Conservation (phyloP, 176 grass and related monocot species). For the Lolium multiflorum region DNA sequence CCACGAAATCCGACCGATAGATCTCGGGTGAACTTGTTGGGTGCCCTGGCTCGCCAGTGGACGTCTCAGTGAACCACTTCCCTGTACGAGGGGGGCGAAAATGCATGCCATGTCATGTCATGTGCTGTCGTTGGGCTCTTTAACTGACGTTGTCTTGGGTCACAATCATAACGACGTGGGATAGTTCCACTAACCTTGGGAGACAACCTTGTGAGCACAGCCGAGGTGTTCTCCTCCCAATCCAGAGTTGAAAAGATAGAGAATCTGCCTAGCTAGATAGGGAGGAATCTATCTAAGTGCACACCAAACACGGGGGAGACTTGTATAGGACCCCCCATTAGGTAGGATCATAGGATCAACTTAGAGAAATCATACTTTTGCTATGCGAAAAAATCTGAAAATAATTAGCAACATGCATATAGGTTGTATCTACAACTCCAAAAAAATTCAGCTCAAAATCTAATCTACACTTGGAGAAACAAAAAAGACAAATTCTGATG, state of each 20-base stretch:
- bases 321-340: no score
- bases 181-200: conserved; percentile 44
- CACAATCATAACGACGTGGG: conserved; percentile 30
- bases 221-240: neutral
- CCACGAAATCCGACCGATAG: no score
- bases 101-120: neutral
- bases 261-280: neutral
- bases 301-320: neutral
- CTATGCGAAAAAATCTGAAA: no score
- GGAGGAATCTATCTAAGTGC: neutral
- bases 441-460: no score
- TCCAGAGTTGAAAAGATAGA: conserved; percentile 1
- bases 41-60: neutral
- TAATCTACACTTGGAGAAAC: no score
- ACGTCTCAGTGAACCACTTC: neutral
- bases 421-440: no score
- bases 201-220: neutral
- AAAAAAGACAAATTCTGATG: no score
- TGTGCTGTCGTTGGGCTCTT: neutral
- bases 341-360: no score
- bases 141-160: neutral
- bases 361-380: no score
- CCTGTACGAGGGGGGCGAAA: conserved; percentile 5
- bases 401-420: no score
- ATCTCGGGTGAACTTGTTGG: neutral